Conservation (phyloP, 352 stramenopile species). For the Phytophthora ramorum region DNA sequence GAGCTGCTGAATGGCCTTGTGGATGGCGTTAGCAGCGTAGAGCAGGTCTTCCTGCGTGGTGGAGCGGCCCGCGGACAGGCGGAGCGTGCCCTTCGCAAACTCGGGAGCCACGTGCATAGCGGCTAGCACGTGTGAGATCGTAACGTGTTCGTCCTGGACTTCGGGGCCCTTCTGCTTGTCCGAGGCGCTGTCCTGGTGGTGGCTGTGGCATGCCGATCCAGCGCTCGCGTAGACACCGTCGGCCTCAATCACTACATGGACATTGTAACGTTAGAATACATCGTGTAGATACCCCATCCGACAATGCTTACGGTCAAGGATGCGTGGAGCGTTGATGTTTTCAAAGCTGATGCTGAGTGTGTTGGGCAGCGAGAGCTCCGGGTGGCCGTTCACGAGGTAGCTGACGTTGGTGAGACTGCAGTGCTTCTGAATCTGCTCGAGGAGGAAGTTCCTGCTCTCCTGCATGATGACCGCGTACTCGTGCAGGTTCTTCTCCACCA, state of each 20-base stretch:
- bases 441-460: slow-evolving; percentile 56
- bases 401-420: slow-evolving; percentile 52
- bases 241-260: slow-evolving; percentile 70
- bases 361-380: slow-evolving; percentile 92
- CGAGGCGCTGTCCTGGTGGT: slow-evolving; percentile 43
- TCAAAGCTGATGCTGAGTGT: slow-evolving; percentile 96
- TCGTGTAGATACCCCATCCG: too few species aligned
- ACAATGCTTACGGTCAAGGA: slow-evolving; percentile 79
- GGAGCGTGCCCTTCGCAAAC: slow-evolving; percentile 93
- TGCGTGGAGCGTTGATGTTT: slow-evolving; percentile 76
- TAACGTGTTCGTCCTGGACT: slow-evolving; percentile 43
- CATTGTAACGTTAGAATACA: slow-evolving; percentile 4
- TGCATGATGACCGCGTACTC: slow-evolving; percentile 78
- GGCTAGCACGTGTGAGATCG: slow-evolving; percentile 91
- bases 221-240: slow-evolving; percentile 91
- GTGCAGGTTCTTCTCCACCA: slow-evolving; percentile 75
- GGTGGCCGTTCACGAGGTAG: slow-evolving; percentile 89
- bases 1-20: slow-evolving; percentile 52
- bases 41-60: slow-evolving; percentile 92
- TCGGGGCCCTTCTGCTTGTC: slow-evolving; percentile 21
- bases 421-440: slow-evolving; percentile 62
- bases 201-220: slow-evolving; percentile 94
- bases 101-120: slow-evolving; percentile 92
- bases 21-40: slow-evolving; percentile 85
- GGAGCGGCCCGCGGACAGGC: slow-evolving; percentile 93